phyloP scores from a whole-genome alignment of 495 filamentous ascomycete species.

The Penicillium chermesinum region DNA sequence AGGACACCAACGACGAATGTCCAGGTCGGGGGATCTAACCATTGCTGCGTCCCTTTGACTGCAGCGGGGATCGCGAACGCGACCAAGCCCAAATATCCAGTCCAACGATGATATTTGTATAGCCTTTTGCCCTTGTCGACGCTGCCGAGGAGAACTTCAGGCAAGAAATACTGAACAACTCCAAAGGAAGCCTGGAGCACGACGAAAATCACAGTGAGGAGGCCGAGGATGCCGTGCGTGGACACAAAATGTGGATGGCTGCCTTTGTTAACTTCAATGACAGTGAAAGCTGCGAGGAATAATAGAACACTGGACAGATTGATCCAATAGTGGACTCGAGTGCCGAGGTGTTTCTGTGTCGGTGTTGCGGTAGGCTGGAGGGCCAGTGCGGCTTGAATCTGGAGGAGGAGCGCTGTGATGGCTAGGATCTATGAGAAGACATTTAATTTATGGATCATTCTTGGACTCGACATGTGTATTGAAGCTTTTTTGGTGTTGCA shows the following conservation, averaged over 20 bases:
- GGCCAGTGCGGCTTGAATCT: constrained; percentile 74
- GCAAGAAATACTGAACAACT: constrained; percentile 70
- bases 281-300: constrained; percentile 61
- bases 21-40: constrained; percentile 68
- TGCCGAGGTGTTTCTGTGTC: constrained; percentile 65
- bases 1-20: constrained; percentile 55
- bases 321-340: constrained; percentile 60
- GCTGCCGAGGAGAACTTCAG: constrained; percentile 62
- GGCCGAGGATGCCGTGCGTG: constrained; percentile 72
- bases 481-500: too few species aligned
- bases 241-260: constrained; percentile 68
- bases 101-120: constrained; percentile 82
- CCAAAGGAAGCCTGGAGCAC: constrained; percentile 70
- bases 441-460: too few species aligned
- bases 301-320: constrained; percentile 57
- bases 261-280: constrained; percentile 83
- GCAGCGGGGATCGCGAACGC: constrained; percentile 61
- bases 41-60: constrained; percentile 66
- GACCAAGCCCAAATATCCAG: constrained; percentile 67
- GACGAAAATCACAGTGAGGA: constrained; percentile 68
- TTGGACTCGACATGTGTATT: too few species aligned
- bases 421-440: constrained; percentile 55
- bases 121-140: constrained; percentile 71
- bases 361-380: constrained; percentile 82
- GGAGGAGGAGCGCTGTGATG: constrained; percentile 63